Evolutionary conservation across 768 basidiomycete species (phyloP), one percentile per base, ranked within the genome.

Genomic region (Wakefieldia striispora): DNA sequence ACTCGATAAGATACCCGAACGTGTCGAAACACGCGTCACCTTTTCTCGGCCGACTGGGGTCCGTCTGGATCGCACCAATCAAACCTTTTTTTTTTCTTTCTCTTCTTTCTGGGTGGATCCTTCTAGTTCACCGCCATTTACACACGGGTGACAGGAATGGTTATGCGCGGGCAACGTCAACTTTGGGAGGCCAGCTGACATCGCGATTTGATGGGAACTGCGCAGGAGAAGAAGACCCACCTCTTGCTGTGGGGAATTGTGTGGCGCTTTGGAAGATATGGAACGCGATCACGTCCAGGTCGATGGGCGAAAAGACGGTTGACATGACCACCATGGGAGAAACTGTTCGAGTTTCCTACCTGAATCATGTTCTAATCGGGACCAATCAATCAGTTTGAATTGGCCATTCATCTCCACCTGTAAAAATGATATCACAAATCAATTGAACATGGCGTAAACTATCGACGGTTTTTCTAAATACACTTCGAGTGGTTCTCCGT

Each of bases 241-340:
- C 14, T 14, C 33, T 33, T 33, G 33, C 33, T 33, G 33, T 33
- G 24, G 51, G 47, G 19, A 42, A 43, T 56, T 49, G 48, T 37
- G 51, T 43, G 56, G 49, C 44, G 39, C 27, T 49, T n/a, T 48
- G 34, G 17, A 33, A 29, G 33, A 34, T 33, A 44, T 41, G 37
- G 33, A 26, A 33, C 33, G 42, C 19, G 31, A 49, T 34, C 27
- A 39, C 43, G 33, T 47, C 45, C 39, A 38, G 42, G 37, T 33
- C 40, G 41, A 49, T 42, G 42, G 9, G 33, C 27, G 36, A 44
- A 47, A 36, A 34, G 53, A 40, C 26, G 24, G 56, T 57, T 55
- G 56, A 57, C 56, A 57, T 55, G 56, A 33, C 53, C 54, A 57
- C 56, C 39, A 39, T 35, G 45, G 44, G 45, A 55, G 45, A 16